Evolutionary conservation across 1,284 basidiomycete genomes (phyloP), one percentile per base, ranked within the genome.

Genomic region (Thecaphora frezii): DNA sequence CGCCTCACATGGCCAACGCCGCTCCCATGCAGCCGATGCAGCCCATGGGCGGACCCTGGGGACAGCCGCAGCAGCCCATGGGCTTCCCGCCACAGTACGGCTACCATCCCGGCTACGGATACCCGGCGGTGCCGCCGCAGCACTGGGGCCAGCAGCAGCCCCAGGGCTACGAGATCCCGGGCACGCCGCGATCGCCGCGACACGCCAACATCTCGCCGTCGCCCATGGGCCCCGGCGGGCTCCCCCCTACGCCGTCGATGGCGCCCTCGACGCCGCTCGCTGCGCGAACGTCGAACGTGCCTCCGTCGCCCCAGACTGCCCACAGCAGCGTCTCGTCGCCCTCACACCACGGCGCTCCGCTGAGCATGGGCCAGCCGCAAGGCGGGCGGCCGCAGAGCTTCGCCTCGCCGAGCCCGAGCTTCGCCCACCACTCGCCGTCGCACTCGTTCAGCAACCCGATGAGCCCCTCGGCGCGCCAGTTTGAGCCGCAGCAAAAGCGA

Each of bases 381-480:
- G 52, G 38, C 23, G 51, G 51, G n/a, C 54, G 65, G 14, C 53
- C 66, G 33, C 64, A 53, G 51, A 54, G 51, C 49, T 64, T 69
- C 61, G 30, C 39, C 18, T 53, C 48, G 46, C 59, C 62, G 26
- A 49, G 54, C 18, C 53, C 51, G 30, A 54, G 49, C 63, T 64
- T 55, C 33, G 56, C 51, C 41, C 57, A 64, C 41, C 68, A 69
- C 59, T 71, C 66, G 44, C 71, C 70, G 3, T 70, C 63, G 52
- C 63, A 64, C 58, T 73, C 73, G 30, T 71, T 74, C 55, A 59
- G 57, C 58, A 71, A 70, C 54, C 58, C 73, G 21, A 78, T 77
- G 74, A 78, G 74, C 49, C 71, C 75, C 8, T 56, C 75, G 25
- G 76, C 76, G 18, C 66, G 72, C 23, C 66, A 73, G 46, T 78